phyloP scores from a whole-genome alignment of 208 protist genomes.

The Wallacemonas collosoma region DNA sequence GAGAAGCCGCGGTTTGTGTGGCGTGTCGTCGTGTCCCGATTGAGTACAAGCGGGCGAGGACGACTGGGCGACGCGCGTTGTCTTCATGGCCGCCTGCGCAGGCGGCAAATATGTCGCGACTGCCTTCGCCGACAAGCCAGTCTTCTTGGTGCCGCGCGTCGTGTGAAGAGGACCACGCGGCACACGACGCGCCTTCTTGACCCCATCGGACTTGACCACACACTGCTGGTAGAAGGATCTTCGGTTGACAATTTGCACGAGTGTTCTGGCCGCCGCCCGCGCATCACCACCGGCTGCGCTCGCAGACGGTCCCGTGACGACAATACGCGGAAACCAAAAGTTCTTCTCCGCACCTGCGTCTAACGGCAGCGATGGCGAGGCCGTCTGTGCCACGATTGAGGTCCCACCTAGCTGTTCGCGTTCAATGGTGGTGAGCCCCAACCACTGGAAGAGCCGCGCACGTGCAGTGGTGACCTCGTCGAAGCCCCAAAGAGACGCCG shows the following conservation, averaged over 20 bases:
- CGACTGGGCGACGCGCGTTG: background rate
- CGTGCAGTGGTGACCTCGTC: background rate
- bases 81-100: background rate
- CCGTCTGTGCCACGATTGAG: too few species aligned
- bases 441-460: background rate
- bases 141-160: too few species aligned
- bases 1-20: constrained; percentile 15
- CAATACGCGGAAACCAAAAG: constrained; percentile 65
- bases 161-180: too few species aligned
- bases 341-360: background rate
- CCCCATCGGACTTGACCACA: constrained; percentile 12
- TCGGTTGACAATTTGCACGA: constrained; percentile 35
- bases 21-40: too few species aligned
- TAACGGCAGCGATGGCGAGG: too few species aligned
- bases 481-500: background rate
- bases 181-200: background rate
- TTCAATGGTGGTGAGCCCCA: background rate
- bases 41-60: background rate
- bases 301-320: constrained; percentile 55
- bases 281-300: constrained; percentile 15
- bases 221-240: constrained; percentile 64
- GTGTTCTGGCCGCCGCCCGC: constrained; percentile 34
- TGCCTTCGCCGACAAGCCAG: too few species aligned
- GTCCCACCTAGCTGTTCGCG: too few species aligned
- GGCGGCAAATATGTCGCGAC: background rate